Evolutionary conservation across 2,329 filamentous ascomycete genomes (phyloP).

Genomic region (Cladosporium austrohemisphaericum): DNA sequence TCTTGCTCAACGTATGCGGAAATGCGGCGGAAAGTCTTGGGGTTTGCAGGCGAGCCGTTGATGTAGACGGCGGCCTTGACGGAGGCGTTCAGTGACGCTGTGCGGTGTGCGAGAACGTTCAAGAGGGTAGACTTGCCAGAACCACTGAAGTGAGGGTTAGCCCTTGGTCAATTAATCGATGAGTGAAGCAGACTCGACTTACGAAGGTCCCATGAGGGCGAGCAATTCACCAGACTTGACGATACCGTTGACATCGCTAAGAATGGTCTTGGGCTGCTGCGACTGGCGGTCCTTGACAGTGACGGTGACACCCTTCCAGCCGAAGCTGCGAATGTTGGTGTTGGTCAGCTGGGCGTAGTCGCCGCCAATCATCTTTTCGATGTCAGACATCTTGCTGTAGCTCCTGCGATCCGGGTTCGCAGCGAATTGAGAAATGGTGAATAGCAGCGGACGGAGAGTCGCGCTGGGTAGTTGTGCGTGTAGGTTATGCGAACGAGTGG

Average conservation of each 20-base stretch:
- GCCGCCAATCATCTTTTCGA: conserved; percentile 44
- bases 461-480: conserved; percentile 2
- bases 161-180: not conserved
- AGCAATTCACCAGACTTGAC: conserved; percentile 68
- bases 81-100: conserved; percentile 50
- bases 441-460: conserved; percentile 12
- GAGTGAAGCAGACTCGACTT: conserved; percentile 25
- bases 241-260: conserved; percentile 60
- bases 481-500: no score
- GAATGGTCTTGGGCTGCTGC: conserved; percentile 59
- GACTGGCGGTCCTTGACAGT: conserved; percentile 68
- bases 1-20: conserved; percentile 84
- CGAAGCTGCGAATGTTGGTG: conserved; percentile 59
- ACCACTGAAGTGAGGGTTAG: conserved; percentile 34
- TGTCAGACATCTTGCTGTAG: conserved; percentile 40
- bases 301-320: conserved; percentile 65
- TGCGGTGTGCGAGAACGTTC: conserved; percentile 69
- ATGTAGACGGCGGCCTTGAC: conserved; percentile 55
- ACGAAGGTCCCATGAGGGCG: conserved; percentile 75
- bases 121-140: conserved; percentile 80
- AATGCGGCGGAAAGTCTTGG: conserved; percentile 58
- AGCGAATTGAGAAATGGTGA: conserved; percentile 16
- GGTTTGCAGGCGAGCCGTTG: conserved; percentile 58
- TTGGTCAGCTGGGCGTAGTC: conserved; percentile 58
- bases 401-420: conserved; percentile 30